Percentiles rank a stretch among this genome's conserved stretches.
Conservation (phyloP, 441 rosid genomes). For the Erodium chrysanthum region DNA sequence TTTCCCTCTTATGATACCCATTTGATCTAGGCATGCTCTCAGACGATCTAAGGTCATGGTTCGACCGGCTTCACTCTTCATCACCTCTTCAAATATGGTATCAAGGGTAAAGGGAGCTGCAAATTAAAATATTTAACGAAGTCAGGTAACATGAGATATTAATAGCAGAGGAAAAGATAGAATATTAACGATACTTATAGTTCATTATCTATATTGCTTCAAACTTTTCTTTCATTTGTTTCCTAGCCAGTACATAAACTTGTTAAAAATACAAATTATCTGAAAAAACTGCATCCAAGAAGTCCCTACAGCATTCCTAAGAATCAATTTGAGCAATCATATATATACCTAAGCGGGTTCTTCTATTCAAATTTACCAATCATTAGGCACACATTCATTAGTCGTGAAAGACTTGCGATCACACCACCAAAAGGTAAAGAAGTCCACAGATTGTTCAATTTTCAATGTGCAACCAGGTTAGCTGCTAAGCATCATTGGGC, state of each 20-base stretch:
- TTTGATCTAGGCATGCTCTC: conserved; percentile 42
- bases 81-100: conserved; percentile 76
- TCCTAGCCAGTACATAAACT: background rate
- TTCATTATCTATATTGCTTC: background rate
- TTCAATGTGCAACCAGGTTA: too few relatives aligned
- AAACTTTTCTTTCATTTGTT: background rate
- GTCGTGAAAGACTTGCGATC: background rate
- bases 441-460: too few relatives aligned
- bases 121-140: conserved; percentile 18
- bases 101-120: conserved; percentile 53
- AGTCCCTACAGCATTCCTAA: background rate
- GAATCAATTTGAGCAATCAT: background rate
- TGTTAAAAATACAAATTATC: background rate
- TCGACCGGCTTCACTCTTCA: conserved; percentile 65
- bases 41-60: conserved; percentile 62
- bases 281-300: background rate
- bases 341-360: too few relatives aligned
- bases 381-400: background rate
- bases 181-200: background rate
- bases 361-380: too few relatives aligned
- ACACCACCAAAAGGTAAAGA: too few relatives aligned
- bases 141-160: background rate
- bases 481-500: too few relatives aligned
- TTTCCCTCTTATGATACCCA: conserved; percentile 34
- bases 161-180: background rate